Evolutionary conservation across 805 yeast genomes (phyloP), one percentile per base, ranked within the genome.

Genomic region (Wickerhamiella galacta): DNA sequence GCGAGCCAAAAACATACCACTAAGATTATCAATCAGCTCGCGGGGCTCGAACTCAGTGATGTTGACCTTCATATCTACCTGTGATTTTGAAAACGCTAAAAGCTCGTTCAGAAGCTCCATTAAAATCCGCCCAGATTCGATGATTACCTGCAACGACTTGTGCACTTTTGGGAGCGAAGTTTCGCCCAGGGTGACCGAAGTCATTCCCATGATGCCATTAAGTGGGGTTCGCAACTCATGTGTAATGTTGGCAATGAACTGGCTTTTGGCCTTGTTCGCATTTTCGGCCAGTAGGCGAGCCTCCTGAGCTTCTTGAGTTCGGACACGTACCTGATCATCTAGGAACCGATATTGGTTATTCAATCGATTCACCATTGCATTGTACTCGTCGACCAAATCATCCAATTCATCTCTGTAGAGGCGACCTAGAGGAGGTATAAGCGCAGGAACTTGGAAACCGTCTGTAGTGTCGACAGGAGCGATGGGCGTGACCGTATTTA

Each of bases 141-240:
- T 80, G 36, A 87, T 87, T 37, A 85, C 63, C 41, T 75, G 75
- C 41, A 87, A 58, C 10, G 85, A 72, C 35, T 72, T 74, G 44
- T 74, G 73, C 10, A 82, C 71, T 42, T 72, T 72, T 6, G 59
- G 54, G 4, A 64, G 61, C 44, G 81, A 85, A 14, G 61, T 61
- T 51, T 90, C 96, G 16, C 77, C 85, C 75, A 81, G 70, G 1
- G 95, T 85, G 35, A 87, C 79, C 2, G 93, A 76, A 0, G 95
- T 77, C 92, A 87, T 81, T 37, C 98, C 98, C 36, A 90, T 59
- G 19, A 87, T 87, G 52, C 96, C 98, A 53, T 90, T 87, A 44
- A 87, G 59, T 2, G 98, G 98, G 0, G 96, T 87, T 44, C 95
- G 66, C 46, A 87, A 64, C 58, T 87, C 98, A 52, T 82, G 94